Evolutionary conservation across 148 eudicot species (phyloP).

Genomic region (Spergularia bocconei): DNA sequence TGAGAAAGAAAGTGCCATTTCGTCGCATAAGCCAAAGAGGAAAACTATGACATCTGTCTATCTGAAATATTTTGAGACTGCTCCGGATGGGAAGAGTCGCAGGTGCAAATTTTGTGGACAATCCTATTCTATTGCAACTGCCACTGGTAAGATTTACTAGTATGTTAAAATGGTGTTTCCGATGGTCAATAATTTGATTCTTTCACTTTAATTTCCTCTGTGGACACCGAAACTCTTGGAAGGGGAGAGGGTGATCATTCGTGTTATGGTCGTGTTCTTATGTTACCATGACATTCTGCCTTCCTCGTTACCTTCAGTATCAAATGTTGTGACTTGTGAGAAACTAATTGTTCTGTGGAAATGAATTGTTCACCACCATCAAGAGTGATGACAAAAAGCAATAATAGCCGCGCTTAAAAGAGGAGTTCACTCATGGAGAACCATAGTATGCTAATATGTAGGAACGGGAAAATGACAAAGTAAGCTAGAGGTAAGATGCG

Average conservation of each 20-base stretch:
- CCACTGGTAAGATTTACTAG: constrained; percentile 71
- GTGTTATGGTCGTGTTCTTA: not conserved
- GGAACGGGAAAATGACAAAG: not conserved
- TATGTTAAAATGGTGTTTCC: not conserved
- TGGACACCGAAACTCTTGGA: too few relatives aligned
- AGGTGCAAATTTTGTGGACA: constrained; percentile 90
- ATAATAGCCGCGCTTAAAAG: not conserved
- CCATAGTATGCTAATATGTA: not conserved
- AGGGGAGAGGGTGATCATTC: too few relatives aligned
- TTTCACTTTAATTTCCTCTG: too few relatives aligned
- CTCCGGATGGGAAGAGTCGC: constrained; percentile 73
- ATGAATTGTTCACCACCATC: not conserved
- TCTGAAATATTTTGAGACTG: constrained; percentile 78
- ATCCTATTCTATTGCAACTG: constrained; percentile 85
- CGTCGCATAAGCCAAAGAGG: constrained; percentile 59
- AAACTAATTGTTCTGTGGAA: not conserved
- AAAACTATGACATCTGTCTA: constrained; percentile 85
- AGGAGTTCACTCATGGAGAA: not conserved
- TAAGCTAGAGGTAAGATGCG: not conserved
- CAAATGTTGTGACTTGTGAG: not conserved
- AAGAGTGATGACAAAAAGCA: not conserved
- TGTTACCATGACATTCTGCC: not conserved
- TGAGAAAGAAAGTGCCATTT: constrained; percentile 51
- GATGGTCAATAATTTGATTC: too few relatives aligned
- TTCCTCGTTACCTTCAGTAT: not conserved